Evolutionary conservation across 257 asterid species (phyloP).

Genomic region (Salvia miltiorrhiza): DNA sequence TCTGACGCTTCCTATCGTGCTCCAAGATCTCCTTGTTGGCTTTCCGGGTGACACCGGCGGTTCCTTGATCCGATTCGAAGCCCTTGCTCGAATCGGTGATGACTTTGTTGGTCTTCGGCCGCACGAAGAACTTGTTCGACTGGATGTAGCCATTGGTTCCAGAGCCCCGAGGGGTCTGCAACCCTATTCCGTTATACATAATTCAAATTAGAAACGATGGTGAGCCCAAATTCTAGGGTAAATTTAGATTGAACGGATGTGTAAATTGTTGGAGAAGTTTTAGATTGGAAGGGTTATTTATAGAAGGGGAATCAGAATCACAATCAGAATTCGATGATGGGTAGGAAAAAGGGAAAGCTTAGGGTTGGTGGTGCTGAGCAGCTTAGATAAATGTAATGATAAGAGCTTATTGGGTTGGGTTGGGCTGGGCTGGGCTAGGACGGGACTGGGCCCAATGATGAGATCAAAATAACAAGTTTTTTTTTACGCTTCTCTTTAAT

Average conservation of each 20-base stretch:
- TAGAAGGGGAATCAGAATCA: too few relatives aligned
- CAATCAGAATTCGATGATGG: not conserved
- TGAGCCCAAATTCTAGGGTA: not conserved
- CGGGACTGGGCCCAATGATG: too few relatives aligned
- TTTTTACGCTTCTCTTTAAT: too few relatives aligned
- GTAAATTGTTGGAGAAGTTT: not conserved
- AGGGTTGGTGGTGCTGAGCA: not conserved
- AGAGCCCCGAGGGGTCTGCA: constrained; percentile 88
- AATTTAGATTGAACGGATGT: not conserved
- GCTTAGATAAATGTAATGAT: not conserved
- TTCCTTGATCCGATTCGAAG: constrained; percentile 63
- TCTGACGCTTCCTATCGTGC: constrained; percentile 94
- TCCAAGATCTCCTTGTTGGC: constrained; percentile 74
- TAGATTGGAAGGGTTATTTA: not conserved
- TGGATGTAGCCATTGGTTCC: constrained; percentile 92
- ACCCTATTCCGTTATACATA: constrained; percentile 93
- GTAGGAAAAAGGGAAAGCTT: not conserved
- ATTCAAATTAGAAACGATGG: not conserved
- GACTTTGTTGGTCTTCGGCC: constrained; percentile 52
- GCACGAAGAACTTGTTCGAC: constrained; percentile 66
- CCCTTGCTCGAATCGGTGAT: constrained; percentile 52
- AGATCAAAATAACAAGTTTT: too few relatives aligned
- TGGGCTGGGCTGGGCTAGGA: too few relatives aligned
- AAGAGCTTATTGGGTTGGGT: not conserved
- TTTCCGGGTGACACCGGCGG: constrained; percentile 58